Percentiles rank a stretch among this genome's conserved stretches.
Evolutionary conservation across 2,329 filamentous ascomycete genomes (phyloP).

Genomic region (Ramichloridium luteum): DNA sequence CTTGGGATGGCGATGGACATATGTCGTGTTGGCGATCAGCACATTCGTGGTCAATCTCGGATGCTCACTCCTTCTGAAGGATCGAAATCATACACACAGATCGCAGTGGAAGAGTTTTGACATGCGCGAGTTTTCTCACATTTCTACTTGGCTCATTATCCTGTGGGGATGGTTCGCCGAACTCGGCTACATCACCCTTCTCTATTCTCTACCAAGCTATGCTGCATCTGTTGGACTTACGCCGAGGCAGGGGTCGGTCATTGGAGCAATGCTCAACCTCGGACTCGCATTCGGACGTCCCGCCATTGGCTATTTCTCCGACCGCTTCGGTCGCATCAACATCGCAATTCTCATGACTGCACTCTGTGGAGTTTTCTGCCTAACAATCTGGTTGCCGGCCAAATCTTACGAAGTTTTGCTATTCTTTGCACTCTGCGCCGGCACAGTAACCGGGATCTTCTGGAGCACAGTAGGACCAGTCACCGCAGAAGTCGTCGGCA

Average conservation of each 20-base stretch:
- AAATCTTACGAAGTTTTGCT: constrained; percentile 14
- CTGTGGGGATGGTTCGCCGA: constrained; percentile 16
- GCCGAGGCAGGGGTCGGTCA: constrained; percentile 14
- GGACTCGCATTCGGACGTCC: constrained; percentile 18
- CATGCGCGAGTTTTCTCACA: constrained; percentile 9
- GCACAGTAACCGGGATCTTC: constrained; percentile 16
- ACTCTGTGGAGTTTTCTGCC: constrained; percentile 15
- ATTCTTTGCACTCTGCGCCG: constrained; percentile 13
- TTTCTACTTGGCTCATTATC: constrained; percentile 14
- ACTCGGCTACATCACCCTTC: constrained; percentile 15
- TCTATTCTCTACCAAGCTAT: constrained; percentile 19
- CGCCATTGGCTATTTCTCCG: constrained; percentile 13
- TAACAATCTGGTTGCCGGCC: constrained; percentile 16
- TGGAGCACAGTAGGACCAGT: constrained; percentile 19
- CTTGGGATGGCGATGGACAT: constrained; percentile 38
- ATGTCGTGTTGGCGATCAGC: constrained; percentile 49
- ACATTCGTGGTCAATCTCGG: constrained; percentile 49
- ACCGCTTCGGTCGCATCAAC: constrained; percentile 17
- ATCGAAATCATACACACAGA: constrained; percentile 29
- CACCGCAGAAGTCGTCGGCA: constrained; percentile 18
- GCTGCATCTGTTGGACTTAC: constrained; percentile 13
- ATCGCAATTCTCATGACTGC: constrained; percentile 15
- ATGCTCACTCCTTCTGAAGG: constrained; percentile 50
- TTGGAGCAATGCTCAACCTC: constrained; percentile 16
- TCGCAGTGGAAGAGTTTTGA: constrained; percentile 11